These are phyloP conservation scores for Hansfordia pulvinata DNA, from an alignment of 2,329 filamentous ascomycete species.

Conservation along the genomic window DNA sequence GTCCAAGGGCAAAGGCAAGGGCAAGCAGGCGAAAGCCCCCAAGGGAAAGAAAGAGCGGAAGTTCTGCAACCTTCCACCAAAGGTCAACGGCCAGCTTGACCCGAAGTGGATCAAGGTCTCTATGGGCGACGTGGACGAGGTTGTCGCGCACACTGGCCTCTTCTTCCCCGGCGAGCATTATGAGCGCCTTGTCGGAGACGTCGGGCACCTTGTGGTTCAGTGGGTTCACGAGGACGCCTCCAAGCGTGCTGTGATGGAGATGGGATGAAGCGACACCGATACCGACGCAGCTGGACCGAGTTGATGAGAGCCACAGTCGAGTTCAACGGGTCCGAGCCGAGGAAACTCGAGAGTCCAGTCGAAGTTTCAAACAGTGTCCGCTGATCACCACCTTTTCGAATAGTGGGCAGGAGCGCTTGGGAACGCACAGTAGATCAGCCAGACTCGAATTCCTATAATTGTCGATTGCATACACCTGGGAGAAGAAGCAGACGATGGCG, in stretches of 20 bases:
- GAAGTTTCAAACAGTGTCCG: no score
- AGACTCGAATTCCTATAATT: no score
- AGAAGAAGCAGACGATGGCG: no score
- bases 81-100: conserved; percentile 43
- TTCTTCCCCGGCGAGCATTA: conserved; percentile 66
- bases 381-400: no score
- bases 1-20: neutral
- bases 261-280: conserved; percentile 8
- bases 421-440: no score
- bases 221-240: conserved; percentile 56
- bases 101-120: conserved; percentile 64
- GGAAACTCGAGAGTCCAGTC: no score
- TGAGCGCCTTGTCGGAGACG: conserved; percentile 62
- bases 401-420: no score
- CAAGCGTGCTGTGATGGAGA: conserved; percentile 22
- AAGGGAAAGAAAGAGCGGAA: conserved; percentile 45
- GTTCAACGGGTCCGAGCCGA: no score
- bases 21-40: conserved; percentile 3
- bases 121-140: conserved; percentile 76
- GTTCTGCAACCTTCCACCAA: conserved; percentile 62
- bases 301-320: no score
- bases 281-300: no score
- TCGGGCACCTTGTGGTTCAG: conserved; percentile 48
- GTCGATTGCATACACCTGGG: no score
- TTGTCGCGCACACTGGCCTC: conserved; percentile 71